Evolutionary conservation across 306 rosid species (phyloP).

Genomic region (Rubus parviflorus): DNA sequence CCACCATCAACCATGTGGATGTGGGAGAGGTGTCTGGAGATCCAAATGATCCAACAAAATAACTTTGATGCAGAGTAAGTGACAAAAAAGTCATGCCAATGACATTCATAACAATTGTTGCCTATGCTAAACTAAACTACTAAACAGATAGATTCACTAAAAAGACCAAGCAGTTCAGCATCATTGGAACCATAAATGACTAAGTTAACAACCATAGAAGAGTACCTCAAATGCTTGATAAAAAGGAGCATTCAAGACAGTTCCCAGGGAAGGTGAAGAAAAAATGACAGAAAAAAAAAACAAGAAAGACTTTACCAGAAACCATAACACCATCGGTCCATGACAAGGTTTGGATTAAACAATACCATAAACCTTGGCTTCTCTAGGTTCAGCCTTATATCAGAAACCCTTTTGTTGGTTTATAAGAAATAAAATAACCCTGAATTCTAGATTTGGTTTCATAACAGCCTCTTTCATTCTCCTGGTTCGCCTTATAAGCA

Average conservation of each 20-base stretch:
- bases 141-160: background rate
- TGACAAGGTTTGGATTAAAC: background rate
- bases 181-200: background rate
- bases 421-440: background rate
- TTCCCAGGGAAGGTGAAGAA: background rate
- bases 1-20: background rate
- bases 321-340: background rate
- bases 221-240: background rate
- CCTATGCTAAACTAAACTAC: background rate
- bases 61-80: background rate
- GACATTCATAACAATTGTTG: background rate
- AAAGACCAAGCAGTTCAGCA: background rate
- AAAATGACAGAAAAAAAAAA: background rate
- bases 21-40: background rate
- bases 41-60: background rate
- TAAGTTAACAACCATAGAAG: background rate
- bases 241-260: background rate
- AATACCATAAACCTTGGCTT: background rate
- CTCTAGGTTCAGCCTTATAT: background rate
- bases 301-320: background rate
- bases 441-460: background rate
- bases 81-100: background rate
- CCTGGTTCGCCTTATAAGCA: background rate
- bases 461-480: background rate
- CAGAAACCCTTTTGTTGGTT: background rate